Evolutionary conservation across 1,139 yeast genomes (phyloP), one percentile per base, ranked within the genome.

Genomic region (Fermentozyma sake): DNA sequence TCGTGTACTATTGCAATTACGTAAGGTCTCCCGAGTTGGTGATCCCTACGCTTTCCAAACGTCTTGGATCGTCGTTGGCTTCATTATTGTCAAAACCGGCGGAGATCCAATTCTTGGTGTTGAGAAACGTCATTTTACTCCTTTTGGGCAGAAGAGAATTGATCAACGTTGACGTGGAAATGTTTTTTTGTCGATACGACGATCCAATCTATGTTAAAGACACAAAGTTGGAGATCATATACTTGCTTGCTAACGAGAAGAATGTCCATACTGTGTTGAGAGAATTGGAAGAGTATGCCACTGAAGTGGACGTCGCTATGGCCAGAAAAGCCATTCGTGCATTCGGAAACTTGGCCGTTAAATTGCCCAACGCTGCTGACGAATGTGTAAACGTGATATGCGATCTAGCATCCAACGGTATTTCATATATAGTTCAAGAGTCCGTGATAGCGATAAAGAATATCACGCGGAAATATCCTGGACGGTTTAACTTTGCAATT

Each of bases 141-240:
- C 65, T 87, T 18, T 68, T 87, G 33, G 77, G 86, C 22, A 71
- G 79, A 34, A 79, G 79, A 12, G 68, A 73, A 12, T 61, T 85
- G 33, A 58, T 84, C 5, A 60, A 64, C 13, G 62, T 85, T 30
- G 93, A 82, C 39, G 86, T 81, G 15, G 76, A 77, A 32, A 74
- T 78, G 58, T 85, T 89, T 50, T 86, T 85, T 52, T 80, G 93
- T 54, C 77, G 78, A 37, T 84, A 75, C 44, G 81, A 82, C 47
- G 96, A 89, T 50, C 93, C 94, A 0, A 77, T 84, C 13, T 91
- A 83, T 50, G 80, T 91, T 47, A 86, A 87, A 52, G 93, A 87
- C 43, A 84, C 96, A 7, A 89, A 91, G 46, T 63, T 91, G 24
- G 97, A 89, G 48, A 82, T 91, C 32, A 76, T 89, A 16, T 86